phyloP scores from a whole-genome alignment of 345 rosid genomes.

The Brassica carinata region DNA sequence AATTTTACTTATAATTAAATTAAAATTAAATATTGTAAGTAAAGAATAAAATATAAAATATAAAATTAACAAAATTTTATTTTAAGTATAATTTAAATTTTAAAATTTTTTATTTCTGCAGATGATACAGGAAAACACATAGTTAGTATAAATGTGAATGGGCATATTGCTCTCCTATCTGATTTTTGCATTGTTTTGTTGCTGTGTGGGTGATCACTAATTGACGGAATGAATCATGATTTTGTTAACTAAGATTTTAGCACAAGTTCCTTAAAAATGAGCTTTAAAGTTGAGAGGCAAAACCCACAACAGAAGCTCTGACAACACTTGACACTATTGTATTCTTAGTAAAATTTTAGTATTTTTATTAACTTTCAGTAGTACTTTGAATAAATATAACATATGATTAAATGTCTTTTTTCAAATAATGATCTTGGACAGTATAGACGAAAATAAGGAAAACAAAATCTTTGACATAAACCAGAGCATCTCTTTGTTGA shows the following conservation, averaged over 20 bases:
- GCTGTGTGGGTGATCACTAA: background rate
- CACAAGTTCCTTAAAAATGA: background rate
- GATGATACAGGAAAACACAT: no score
- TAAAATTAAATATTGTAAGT: no score
- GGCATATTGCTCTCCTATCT: background rate
- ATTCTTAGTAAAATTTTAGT: background rate
- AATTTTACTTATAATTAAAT: no score
- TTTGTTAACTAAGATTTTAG: no score
- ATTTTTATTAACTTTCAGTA: no score
- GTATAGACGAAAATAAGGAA: background rate
- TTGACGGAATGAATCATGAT: background rate
- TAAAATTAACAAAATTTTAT: no score
- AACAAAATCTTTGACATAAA: background rate
- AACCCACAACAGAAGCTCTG: background rate
- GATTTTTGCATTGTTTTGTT: slow-evolving; percentile 5
- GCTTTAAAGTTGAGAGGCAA: background rate
- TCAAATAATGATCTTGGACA: background rate
- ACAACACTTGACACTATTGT: background rate
- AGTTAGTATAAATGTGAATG: background rate
- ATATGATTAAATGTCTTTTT: background rate
- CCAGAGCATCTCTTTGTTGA: no score
- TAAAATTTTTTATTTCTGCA: no score
- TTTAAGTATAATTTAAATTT: no score
- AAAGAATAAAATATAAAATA: no score
- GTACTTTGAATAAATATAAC: background rate